A percentile compares a stretch with the other conserved stretches of the same genome.
Evolutionary conservation across 345 rosid genomes (phyloP).

Genomic region (Syzygium oleosum): DNA sequence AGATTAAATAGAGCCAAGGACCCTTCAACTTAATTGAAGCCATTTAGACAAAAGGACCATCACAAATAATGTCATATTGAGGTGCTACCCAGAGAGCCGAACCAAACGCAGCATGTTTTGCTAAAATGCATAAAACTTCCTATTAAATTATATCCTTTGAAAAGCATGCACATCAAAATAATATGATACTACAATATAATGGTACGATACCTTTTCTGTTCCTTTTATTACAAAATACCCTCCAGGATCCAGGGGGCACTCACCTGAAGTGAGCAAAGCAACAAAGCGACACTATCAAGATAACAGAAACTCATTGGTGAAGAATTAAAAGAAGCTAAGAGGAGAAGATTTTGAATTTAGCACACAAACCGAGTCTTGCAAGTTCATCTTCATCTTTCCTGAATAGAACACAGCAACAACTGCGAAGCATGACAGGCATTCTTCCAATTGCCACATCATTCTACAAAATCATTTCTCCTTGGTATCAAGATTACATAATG

Average conservation of each 20-base stretch:
- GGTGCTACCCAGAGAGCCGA: background rate
- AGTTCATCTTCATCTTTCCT: constrained; percentile 95
- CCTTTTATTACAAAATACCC: constrained; percentile 93
- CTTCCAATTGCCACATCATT: constrained; percentile 58
- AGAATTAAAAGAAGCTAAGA: background rate
- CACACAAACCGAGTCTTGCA: constrained; percentile 67
- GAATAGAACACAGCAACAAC: constrained; percentile 61
- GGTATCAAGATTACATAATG: background rate
- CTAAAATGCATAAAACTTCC: background rate
- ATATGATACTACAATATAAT: background rate
- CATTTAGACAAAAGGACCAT: background rate
- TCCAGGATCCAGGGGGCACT: constrained; percentile 97
- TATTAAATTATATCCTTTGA: background rate
- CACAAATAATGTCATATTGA: background rate
- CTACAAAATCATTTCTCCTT: constrained; percentile 24
- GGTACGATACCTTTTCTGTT: constrained; percentile 59
- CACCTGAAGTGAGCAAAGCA: constrained; percentile 42
- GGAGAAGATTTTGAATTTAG: background rate
- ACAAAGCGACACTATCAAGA: background rate
- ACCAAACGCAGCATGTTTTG: background rate
- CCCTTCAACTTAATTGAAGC: background rate
- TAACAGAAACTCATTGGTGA: background rate
- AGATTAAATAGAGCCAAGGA: background rate
- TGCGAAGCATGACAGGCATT: constrained; percentile 90
- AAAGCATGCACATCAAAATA: background rate